These are phyloP conservation scores for Rhizopogon sp. DNA, from an alignment of 768 basidiomycete species.

Conservation along the genomic window DNA sequence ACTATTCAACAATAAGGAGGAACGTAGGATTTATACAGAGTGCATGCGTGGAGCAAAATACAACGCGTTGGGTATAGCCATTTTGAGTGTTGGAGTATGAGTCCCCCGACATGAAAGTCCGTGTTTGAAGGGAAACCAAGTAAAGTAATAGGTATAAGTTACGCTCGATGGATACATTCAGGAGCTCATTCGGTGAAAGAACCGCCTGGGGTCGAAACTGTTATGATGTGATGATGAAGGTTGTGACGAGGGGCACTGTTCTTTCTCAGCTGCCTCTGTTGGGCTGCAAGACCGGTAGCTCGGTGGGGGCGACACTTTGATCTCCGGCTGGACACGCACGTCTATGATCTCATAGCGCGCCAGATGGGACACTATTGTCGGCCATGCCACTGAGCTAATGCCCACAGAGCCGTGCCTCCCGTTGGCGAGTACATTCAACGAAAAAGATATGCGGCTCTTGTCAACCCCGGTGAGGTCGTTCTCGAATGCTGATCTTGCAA, in stretches of 20 bases:
- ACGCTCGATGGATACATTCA: neutral
- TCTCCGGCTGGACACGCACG: slow-evolving; percentile 32
- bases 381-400: slow-evolving; percentile 52
- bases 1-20: too few species aligned
- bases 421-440: slow-evolving; percentile 29
- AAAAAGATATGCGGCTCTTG: slow-evolving; percentile 41
- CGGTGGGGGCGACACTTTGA: slow-evolving; percentile 31
- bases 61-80: neutral
- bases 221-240: neutral
- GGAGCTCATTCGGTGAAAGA: slow-evolving; percentile 9
- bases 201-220: slow-evolving; percentile 6
- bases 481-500: slow-evolving; percentile 46
- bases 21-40: neutral
- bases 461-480: slow-evolving; percentile 31
- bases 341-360: slow-evolving; percentile 45
- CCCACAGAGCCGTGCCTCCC: slow-evolving; percentile 33
- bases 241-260: neutral
- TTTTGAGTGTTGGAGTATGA: neutral
- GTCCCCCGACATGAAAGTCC: neutral
- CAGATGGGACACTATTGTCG: slow-evolving; percentile 33
- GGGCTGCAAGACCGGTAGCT: slow-evolving; percentile 23
- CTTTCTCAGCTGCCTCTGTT: slow-evolving; percentile 12
- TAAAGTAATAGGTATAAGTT: too few species aligned
- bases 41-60: neutral
- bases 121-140: neutral